phyloP scores from a whole-genome alignment of 495 filamentous ascomycete species.

The Viridothelium virens region DNA sequence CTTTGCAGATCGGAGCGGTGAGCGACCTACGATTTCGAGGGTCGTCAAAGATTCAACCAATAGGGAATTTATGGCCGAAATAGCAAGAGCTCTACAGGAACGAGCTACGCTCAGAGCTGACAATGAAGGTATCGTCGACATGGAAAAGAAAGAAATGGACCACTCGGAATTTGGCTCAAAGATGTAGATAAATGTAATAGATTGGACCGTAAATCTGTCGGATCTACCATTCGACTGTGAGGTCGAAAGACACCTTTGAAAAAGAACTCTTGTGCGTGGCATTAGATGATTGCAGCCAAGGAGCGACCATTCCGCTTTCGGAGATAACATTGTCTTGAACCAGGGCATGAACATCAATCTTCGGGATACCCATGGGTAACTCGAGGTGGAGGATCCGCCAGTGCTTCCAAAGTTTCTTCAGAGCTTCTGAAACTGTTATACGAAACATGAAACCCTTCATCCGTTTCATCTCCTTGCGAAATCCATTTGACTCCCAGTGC shows the following conservation, averaged over 20 bases:
- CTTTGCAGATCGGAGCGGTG: conserved; percentile 19
- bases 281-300: no score
- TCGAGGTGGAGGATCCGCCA: neutral
- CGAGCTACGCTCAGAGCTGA: conserved; percentile 13
- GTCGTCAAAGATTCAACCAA: conserved; percentile 20
- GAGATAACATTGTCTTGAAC: neutral
- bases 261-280: no score
- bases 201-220: no score
- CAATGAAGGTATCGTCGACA: conserved; percentile 7
- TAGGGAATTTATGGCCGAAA: conserved; percentile 16
- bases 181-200: neutral
- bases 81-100: conserved; percentile 15
- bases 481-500: conserved; percentile 25
- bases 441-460: conserved; percentile 4
- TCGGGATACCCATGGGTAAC: conserved; percentile 4
- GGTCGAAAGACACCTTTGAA: no score
- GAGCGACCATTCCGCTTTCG: neutral
- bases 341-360: neutral
- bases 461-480: neutral
- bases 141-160: neutral
- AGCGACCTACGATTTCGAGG: conserved; percentile 16
- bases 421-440: no score
- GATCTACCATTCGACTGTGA: no score
- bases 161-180: neutral
- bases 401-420: neutral